Evolutionary conservation across 306 rosid genomes (phyloP).

Genomic region (Aeschynomene evenia): DNA sequence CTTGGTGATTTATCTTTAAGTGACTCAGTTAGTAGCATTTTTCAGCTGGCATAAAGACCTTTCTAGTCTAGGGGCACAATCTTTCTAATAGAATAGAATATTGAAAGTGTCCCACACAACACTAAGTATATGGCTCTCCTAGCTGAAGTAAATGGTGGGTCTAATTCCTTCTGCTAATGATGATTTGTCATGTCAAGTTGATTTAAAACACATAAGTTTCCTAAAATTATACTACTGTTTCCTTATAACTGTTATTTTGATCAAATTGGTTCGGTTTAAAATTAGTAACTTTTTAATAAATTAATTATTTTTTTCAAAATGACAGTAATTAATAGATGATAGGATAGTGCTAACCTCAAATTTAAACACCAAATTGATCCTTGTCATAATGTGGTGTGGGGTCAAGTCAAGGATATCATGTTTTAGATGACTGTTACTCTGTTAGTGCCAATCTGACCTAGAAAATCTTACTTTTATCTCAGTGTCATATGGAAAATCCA

Average conservation of each 20-base stretch:
- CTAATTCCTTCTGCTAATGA: neutral
- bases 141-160: neutral
- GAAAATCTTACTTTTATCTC: neutral
- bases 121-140: neutral
- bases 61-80: constrained; percentile 14
- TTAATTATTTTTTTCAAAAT: no score
- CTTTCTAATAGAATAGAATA: neutral
- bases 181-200: neutral
- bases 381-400: neutral
- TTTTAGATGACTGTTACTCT: neutral
- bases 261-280: no score
- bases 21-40: neutral
- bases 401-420: neutral
- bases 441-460: neutral
- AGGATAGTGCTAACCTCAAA: neutral
- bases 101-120: constrained; percentile 16
- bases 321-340: no score
- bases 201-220: neutral
- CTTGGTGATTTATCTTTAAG: constrained; percentile 26
- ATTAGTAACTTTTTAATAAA: no score
- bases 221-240: no score
- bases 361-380: constrained; percentile 12
- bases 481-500: neutral
- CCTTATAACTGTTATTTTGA: no score
- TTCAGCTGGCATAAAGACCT: constrained; percentile 29